Evolutionary conservation across 1,284 basidiomycete genomes (phyloP).

Genomic region (Papiliotrema laurentii): DNA sequence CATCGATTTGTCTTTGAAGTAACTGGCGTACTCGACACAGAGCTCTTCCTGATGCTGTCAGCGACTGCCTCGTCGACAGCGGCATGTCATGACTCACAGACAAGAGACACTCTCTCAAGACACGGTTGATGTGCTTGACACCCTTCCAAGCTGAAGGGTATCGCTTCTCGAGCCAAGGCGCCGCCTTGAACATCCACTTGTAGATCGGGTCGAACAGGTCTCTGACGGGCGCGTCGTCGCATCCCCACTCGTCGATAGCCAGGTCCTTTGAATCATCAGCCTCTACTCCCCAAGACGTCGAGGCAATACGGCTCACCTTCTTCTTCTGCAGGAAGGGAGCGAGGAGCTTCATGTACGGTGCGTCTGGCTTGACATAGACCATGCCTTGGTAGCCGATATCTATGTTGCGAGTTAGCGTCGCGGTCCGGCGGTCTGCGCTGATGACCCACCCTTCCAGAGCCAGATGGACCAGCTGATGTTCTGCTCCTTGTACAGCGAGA

Average conservation of each 20-base stretch:
- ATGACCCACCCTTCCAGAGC: constrained; percentile 60
- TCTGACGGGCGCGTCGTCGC: constrained; percentile 48
- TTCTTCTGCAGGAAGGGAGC: constrained; percentile 19
- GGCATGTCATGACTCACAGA: constrained; percentile 39
- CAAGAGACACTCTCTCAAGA: constrained; percentile 61
- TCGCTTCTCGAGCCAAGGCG: constrained; percentile 34
- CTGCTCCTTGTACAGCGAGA: constrained; percentile 59
- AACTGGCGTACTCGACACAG: neutral
- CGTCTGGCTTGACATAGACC: constrained; percentile 62
- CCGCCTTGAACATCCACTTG: constrained; percentile 52
- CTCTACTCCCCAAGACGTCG: neutral
- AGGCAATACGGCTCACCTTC: too few relatives aligned
- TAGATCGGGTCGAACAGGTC: constrained; percentile 59
- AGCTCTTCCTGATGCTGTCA: neutral
- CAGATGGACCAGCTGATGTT: constrained; percentile 71
- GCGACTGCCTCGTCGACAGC: neutral
- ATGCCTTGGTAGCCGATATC: constrained; percentile 77
- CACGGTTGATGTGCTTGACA: constrained; percentile 49
- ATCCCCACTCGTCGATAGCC: constrained; percentile 64
- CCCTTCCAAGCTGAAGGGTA: constrained; percentile 42
- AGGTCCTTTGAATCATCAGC: constrained; percentile 48
- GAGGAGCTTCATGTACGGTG: constrained; percentile 54
- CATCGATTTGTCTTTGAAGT: neutral
- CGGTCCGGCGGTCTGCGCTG: constrained; percentile 50
- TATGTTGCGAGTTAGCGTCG: constrained; percentile 4